These are phyloP conservation scores for Malassezia caprae DNA, from an alignment of 1,284 basidiomycete genomes.

Conservation along the genomic window DNA sequence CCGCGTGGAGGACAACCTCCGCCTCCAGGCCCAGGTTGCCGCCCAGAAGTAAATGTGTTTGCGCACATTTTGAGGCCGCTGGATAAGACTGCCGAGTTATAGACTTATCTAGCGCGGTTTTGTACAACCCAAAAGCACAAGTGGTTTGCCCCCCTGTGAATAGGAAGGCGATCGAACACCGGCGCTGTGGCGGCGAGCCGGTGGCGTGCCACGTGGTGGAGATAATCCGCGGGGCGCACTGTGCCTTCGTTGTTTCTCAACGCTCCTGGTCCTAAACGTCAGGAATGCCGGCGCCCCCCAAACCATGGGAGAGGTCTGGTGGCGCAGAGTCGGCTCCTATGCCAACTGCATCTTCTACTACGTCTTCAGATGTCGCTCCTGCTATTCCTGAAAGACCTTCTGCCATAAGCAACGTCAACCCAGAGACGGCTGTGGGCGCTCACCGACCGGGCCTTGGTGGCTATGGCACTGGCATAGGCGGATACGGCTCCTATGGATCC, in stretches of 20 bases:
- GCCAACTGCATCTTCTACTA: constrained; percentile 14
- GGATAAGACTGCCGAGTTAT: neutral
- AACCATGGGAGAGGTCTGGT: constrained; percentile 45
- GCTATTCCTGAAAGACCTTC: constrained; percentile 41
- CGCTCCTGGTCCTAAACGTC: neutral
- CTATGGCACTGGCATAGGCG: neutral
- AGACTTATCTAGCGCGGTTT: neutral
- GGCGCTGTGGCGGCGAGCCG: neutral
- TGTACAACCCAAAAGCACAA: constrained; percentile 1
- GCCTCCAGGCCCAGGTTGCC: constrained; percentile 43
- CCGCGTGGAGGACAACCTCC: constrained; percentile 41
- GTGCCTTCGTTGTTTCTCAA: neutral
- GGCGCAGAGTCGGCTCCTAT: constrained; percentile 19
- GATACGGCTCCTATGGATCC: constrained; percentile 25
- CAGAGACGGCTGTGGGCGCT: neutral
- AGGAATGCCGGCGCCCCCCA: constrained; percentile 43
- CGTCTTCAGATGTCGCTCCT: constrained; percentile 23
- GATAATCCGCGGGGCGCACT: neutral
- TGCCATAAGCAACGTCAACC: constrained; percentile 16
- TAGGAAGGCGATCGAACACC: too few relatives aligned
- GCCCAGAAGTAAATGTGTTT: constrained; percentile 37
- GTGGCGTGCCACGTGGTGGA: neutral
- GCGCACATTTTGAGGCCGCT: neutral
- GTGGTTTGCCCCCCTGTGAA: neutral
- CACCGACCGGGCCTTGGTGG: neutral